Evolutionary conservation across 495 filamentous ascomycete species (phyloP), one percentile per base, ranked within the genome.

Genomic region (Pseudevernia furfuracea): DNA sequence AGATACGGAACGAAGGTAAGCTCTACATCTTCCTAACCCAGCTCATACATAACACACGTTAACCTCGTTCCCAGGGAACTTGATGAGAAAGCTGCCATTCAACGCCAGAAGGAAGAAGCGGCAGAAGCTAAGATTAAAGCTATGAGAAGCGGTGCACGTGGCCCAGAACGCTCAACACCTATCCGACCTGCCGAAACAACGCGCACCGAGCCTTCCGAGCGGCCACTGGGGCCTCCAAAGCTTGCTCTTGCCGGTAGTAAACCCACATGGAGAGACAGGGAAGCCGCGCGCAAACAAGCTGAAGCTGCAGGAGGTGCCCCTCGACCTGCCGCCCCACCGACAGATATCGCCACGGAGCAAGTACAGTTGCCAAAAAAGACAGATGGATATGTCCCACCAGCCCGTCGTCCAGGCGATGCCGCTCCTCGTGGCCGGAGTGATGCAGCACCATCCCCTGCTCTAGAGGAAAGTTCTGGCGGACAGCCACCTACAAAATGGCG

Each of bases 191-290:
- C 66, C 52, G 68, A 59, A 46, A 36, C 69, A 67, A 46, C 70
- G 39, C 80, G 80, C 39, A 75, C 80, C 55, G 81, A 84, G 52
- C 81, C 82, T 65, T 74, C 79, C 67, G 85, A 86, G 62, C 77
- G 82, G 49, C 76, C 80, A 36, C 74, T 66, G 41, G 83, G 80
- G 28, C 84, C 88, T 59, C 89, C 91, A 28, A 85, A 84, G 66
- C 81, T 95, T 72, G 79, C 80, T 63, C 79, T 96, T 62, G 79
- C 82, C 60, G 85, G 85, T 63, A 78, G 73, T 71, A 86, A 85
- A 74, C 77, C 84, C 41, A 84, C 80, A 70, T 96, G 92, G 92
- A 87, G 92, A 76, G 92, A 96, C n/a, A 84, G 90, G 53, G 79
- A 89, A 74, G 89, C 88, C 55, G 84, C 84, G 23, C 48, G 48